Base-by-base conservation (phyloP, 2,329 filamentous ascomycete genomes). In the Xylogone sp. region DNA sequence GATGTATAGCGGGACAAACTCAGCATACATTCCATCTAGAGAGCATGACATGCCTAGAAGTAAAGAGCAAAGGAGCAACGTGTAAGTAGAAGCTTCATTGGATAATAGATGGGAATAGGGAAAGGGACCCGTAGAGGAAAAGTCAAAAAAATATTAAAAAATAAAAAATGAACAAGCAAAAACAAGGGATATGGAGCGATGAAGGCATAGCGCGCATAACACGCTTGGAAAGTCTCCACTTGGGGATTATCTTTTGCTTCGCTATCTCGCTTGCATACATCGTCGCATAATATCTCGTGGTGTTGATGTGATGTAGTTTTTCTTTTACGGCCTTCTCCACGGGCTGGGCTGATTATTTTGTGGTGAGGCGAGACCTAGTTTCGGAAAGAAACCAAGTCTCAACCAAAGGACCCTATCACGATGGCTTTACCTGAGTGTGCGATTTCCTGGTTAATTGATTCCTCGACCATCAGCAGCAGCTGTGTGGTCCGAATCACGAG, bases 401-500 rank as follows among this genome's bases (percentile, higher is more conserved):
- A 39, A 39, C 34, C 34, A 55, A 59, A 73, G 5, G 76, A 77
- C 47, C 81, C 77, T 67, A 87, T 84, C 42, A 87, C 74, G 50
- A 90, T 75, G 49, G 86, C 84, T 69, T 85, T 88, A 68, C 83
- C 83, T 64, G 79, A 76, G 54, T 77, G 71, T 44, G 75, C 75
- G 45, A 78, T 71, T 57, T 87, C 78, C 61, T 87, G 79, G 46
- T 77, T 71, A 51, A 82, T 71, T 1, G 83, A 83, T 62, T 80
- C 74, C 63, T 94, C 89, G 21, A 88, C 71, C 52, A 78, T 82
- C 34, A 87, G 67, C 13, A 89, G 72, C 31, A 90, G 71, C 60
- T 79, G 77, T 46, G 77, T 81, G 3, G 83, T 83, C 46, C 83
- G 78, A 31, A 91, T 75, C 42, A 87, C 69, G 49, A 91, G 69